Evolutionary conservation across 73 alveolate genomes (phyloP).

Genomic region (Tetrahymena borealis): DNA sequence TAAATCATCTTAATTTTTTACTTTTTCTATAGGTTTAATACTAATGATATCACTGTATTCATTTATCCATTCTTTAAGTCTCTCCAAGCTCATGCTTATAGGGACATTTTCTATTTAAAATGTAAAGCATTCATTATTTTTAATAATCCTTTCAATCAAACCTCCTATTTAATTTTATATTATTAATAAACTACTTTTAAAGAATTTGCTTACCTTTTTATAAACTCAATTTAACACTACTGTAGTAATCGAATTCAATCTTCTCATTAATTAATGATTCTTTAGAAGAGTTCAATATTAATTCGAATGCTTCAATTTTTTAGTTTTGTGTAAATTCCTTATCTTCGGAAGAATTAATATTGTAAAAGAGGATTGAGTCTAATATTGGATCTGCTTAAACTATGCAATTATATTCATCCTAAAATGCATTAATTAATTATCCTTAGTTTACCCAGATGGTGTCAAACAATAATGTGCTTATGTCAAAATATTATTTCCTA

Average conservation of each 20-base stretch:
- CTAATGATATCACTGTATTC: not conserved
- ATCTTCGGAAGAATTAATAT: not conserved
- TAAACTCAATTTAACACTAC: not conserved
- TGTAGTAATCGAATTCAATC: not conserved
- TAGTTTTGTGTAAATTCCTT: not conserved
- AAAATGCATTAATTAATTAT: not conserved
- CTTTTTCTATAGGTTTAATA: not conserved
- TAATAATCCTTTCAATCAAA: not conserved
- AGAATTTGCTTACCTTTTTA: not conserved
- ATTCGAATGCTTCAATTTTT: not conserved
- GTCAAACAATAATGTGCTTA: not conserved
- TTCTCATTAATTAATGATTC: not conserved
- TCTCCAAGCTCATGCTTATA: not conserved
- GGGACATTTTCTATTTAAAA: not conserved
- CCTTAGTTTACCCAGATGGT: not conserved
- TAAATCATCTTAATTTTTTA: not conserved
- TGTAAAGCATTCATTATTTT: not conserved
- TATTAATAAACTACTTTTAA: too few species aligned
- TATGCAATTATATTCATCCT: not conserved
- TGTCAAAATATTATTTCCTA: not conserved
- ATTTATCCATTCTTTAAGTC: not conserved
- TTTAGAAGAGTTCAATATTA: not conserved
- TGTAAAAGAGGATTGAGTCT: not conserved
- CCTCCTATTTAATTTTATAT: not conserved
- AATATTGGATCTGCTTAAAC: not conserved